Base-by-base conservation (phyloP, 2,329 filamentous ascomycete species). In the Ophiostoma populinum region DNA sequence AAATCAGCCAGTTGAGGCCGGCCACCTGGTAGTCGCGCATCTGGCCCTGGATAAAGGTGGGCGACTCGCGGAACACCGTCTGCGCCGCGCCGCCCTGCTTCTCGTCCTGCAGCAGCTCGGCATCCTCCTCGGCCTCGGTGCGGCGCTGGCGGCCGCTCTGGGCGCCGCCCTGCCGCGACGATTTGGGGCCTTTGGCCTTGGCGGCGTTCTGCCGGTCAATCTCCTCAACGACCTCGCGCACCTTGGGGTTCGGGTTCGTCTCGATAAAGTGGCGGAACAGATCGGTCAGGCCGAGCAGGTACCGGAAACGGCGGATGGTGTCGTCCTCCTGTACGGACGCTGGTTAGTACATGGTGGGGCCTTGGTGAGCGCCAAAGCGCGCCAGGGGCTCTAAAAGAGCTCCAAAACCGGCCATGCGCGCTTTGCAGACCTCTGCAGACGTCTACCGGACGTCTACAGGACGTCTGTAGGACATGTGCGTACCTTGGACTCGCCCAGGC, bases 211-310 rank as follows among this genome's bases (percentile, higher is more conserved):
- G 86, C 31, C 82, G 77, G 56, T 98, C 90, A 49, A 95, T 94
- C 56, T 94, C 82, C 34, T 71, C 69, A 68, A 95, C 90, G 47
- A 94, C 83, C 39, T 92, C 81, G 48, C 87, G 81, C 49, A 95
- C 90, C 48, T 81, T 82, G 12, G 90, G 87, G 51, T 98, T 86
- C 5, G 86, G 87, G 51, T 94, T 98, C 7, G 85, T 83, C 52
- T 95, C 86, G 58, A 98, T 98, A 56, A 98, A 98, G 58, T 98
- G 90, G 44, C 92, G 83, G 62, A 98, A 98, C 15, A 98, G 66
- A 50, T 98, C 90, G 12, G 90, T 98, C 35, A 98, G 65, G 18
- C 92, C 92, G 11, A 98, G 70, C 2, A 98, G 70, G 54, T 98
- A 98, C 43, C 85, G 77, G 54, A 98, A 98, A 52, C 90, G 70